Conservation (phyloP, 2,329 filamentous ascomycete species). For the Sporothrix humicola region DNA sequence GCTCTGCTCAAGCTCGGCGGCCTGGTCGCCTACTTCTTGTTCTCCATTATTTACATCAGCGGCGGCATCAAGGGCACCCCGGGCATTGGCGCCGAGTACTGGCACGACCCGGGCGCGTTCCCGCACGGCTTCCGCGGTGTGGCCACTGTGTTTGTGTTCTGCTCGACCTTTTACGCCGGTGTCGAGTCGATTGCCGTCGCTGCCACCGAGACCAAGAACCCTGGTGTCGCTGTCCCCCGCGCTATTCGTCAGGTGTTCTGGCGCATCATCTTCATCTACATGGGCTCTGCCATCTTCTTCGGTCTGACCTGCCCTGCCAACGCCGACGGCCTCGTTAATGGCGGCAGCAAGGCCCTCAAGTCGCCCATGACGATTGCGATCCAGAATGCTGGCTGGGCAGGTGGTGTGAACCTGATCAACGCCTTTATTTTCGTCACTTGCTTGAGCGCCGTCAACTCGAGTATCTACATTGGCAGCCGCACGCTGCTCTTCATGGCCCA, state of each 20-base stretch:
- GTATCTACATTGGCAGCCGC: conserved; percentile 77
- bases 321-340: conserved; percentile 66
- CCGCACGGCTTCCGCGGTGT: conserved; percentile 70
- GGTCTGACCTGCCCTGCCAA: conserved; percentile 75
- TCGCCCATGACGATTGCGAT: conserved; percentile 77
- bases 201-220: conserved; percentile 65
- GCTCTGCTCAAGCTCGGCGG: conserved; percentile 73
- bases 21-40: conserved; percentile 73
- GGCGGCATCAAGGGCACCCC: conserved; percentile 69
- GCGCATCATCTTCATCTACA: conserved; percentile 67
- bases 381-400: conserved; percentile 72
- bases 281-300: conserved; percentile 76
- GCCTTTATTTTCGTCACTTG: conserved; percentile 77
- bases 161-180: conserved; percentile 73
- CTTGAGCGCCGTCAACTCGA: conserved; percentile 73
- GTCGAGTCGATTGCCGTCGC: conserved; percentile 68
- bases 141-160: conserved; percentile 70
- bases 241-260: conserved; percentile 67
- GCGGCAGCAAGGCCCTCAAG: conserved; percentile 66
- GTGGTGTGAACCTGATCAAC: conserved; percentile 76
- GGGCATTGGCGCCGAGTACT: conserved; percentile 71
- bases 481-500: conserved; percentile 79
- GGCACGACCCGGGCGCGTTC: conserved; percentile 73
- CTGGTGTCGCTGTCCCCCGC: conserved; percentile 59
- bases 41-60: conserved; percentile 73